Base-by-base conservation (phyloP, 805 yeast genomes). In the Pichia gijzeniarum region DNA sequence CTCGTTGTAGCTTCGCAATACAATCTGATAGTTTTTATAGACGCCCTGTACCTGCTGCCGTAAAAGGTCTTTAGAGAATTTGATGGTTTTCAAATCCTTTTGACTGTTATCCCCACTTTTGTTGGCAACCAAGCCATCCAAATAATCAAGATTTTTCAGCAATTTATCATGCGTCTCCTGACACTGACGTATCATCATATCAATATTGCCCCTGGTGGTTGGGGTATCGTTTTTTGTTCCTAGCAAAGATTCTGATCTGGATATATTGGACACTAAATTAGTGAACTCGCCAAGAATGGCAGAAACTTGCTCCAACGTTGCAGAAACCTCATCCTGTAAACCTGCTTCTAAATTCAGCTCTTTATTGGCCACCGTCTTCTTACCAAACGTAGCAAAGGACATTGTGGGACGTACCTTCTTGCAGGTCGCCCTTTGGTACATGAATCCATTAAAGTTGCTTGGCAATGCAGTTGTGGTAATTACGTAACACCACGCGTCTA, bases 41-140 rank as follows among this genome's bases (percentile, higher is more conserved):
- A 84, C 68, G 17, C 70, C 72, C 27, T 68, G 68, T 53, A 77
- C 79, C 59, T 85, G 91, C 19, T 68, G 68, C 14, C 69, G 65
- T 17, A 85, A 60, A 47, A 83, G 73, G 18, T 76, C 76, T 51
- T 71, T 72, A 8, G 72, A 68, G 51, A 76, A 70, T 49, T 20
- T 42, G 41, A 41, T 45, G n/a, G 53, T 54, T 18, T 53, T 35
- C 20, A 49, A 47, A 12, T 43, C 45, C 14, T 35, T 43, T 7
- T 22, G 17, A 2, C 39, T 42, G 7, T 17, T 32, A n/a, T 32
- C 14, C 41, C 12, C 30, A 8, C 35, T 36, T 2, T 5, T 18
- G 20, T 32, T 32, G 4, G 13, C 40, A 12, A 28, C 31, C 12
- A 27, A 8, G 3, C 19, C 35, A 13, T 50, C 52, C 18, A 60